phyloP scores from a whole-genome alignment of 441 rosid genomes.

The Theobroma grandiflorum region DNA sequence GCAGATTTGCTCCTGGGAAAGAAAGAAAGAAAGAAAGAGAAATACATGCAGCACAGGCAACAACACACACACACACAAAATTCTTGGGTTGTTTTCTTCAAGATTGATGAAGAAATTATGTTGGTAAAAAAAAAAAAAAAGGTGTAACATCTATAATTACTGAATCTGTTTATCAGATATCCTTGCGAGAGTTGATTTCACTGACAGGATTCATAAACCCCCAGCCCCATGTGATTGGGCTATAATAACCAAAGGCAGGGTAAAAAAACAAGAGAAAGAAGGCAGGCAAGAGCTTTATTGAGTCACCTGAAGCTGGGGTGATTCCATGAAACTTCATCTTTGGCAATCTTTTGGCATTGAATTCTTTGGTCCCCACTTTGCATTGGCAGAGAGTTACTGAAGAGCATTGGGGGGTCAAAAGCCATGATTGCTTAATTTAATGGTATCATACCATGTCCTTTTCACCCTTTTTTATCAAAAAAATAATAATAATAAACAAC shows the following conservation, averaged over 20 bases:
- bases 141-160: not conserved
- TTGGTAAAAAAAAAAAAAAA: no score
- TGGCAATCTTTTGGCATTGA: not conserved
- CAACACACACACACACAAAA: not conserved
- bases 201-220: not conserved
- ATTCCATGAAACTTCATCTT: not conserved
- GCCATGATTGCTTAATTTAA: slow-evolving; percentile 25
- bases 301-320: not conserved
- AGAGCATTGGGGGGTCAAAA: slow-evolving; percentile 5
- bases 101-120: not conserved
- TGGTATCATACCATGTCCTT: slow-evolving; percentile 20
- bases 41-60: no score
- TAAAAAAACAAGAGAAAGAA: not conserved
- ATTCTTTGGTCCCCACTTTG: slow-evolving; percentile 28
- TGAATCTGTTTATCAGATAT: not conserved
- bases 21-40: not conserved
- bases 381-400: not conserved
- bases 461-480: slow-evolving; percentile 9
- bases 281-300: not conserved
- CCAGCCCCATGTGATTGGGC: slow-evolving; percentile 20
- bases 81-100: not conserved
- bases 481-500: no score
- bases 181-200: not conserved
- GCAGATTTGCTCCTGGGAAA: not conserved
- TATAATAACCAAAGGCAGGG: not conserved